Percentiles rank a stretch among this genome's conserved stretches.
Evolutionary conservation across 768 basidiomycete genomes (phyloP).

Genomic region (Xerocomus brunneocitrinus): DNA sequence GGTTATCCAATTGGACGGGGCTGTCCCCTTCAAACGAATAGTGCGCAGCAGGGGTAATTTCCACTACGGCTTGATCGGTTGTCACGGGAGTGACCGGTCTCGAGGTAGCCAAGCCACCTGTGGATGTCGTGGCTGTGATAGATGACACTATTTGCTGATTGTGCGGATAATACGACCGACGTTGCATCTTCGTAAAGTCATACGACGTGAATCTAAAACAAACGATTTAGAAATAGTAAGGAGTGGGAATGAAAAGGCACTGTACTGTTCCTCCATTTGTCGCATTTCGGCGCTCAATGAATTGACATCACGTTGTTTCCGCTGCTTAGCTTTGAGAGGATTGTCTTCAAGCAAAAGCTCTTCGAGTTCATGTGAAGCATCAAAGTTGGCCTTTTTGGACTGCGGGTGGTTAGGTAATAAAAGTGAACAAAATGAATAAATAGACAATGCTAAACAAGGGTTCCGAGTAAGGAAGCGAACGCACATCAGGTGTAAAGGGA

Average conservation of each 20-base stretch:
- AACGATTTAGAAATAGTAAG: not conserved
- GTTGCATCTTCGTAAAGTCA: constrained; percentile 88
- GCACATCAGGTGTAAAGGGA: constrained; percentile 86
- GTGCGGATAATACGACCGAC: constrained; percentile 86
- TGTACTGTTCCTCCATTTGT: constrained; percentile 97
- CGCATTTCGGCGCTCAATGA: constrained; percentile 88
- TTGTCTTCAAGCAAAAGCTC: constrained; percentile 95
- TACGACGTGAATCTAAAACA: constrained; percentile 76
- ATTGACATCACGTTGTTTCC: constrained; percentile 82
- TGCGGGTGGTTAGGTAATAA: constrained; percentile 29
- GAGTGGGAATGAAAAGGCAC: constrained; percentile 2
- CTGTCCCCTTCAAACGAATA: constrained; percentile 41
- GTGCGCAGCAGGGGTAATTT: constrained; percentile 39
- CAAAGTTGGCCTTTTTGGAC: constrained; percentile 99
- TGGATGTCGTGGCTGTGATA: constrained; percentile 70
- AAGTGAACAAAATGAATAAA: not conserved
- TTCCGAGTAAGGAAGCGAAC: constrained; percentile 24
- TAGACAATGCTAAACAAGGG: not conserved
- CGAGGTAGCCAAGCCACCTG: constrained; percentile 64
- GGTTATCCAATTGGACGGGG: constrained; percentile 37
- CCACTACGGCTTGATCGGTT: constrained; percentile 40
- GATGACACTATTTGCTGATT: constrained; percentile 63
- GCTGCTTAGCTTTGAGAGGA: constrained; percentile 89
- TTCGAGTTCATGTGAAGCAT: constrained; percentile 96
- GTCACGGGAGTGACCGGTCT: constrained; percentile 67